Conservation (phyloP, 176 grass and related monocot genomes). For the Coix lacrymajobi region DNA sequence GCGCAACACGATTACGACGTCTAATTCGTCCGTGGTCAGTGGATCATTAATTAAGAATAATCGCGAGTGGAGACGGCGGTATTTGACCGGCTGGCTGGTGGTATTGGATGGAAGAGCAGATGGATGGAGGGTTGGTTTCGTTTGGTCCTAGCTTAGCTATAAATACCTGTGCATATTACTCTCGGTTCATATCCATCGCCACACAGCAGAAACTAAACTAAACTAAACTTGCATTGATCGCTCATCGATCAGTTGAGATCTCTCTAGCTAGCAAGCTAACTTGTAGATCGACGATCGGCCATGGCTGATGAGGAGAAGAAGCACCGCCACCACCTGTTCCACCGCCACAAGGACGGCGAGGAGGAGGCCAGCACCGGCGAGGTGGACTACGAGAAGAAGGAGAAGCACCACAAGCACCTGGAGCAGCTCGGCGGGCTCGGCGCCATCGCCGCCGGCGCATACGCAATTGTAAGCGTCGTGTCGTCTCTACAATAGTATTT, state of each 20-base stretch:
- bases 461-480: conserved; percentile 34
- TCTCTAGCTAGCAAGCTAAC: not conserved
- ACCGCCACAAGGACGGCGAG: conserved; percentile 43
- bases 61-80: not conserved
- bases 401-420: conserved; percentile 71
- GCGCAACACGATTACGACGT: not conserved
- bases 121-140: not conserved
- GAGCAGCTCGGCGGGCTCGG: conserved; percentile 50
- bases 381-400: conserved; percentile 56
- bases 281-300: not conserved
- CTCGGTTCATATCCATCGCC: not conserved
- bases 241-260: not conserved
- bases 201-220: not conserved
- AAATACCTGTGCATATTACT: not conserved
- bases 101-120: not conserved
- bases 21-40: not conserved
- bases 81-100: not conserved
- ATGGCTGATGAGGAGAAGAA: conserved; percentile 56
- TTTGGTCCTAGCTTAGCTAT: not conserved
- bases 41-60: not conserved
- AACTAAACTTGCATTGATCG: not conserved
- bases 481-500: no score
- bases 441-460: conserved; percentile 55
- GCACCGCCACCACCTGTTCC: conserved; percentile 62
- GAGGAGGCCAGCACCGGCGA: conserved; percentile 28